These are phyloP conservation scores for Trypanosoma rangeli DNA, from an alignment of 208 protist genomes.

Conservation along the genomic window DNA sequence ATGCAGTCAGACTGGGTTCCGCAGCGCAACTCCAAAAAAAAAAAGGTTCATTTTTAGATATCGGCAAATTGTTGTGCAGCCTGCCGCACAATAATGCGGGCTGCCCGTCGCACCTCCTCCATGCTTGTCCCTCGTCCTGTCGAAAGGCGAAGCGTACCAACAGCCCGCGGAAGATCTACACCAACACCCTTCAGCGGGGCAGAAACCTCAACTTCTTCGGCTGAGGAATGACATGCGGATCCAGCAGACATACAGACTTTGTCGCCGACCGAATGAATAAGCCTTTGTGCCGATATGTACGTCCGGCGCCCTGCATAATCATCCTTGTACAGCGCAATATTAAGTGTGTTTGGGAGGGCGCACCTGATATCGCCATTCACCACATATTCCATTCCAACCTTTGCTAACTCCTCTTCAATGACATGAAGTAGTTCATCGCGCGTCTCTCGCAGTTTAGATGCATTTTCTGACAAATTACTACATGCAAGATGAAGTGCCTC, in stretches of 20 bases:
- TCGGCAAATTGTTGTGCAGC: slow-evolving; percentile 84
- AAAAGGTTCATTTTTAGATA: background rate
- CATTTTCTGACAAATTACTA: slow-evolving; percentile 33
- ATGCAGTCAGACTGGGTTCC: background rate
- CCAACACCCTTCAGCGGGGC: slow-evolving; percentile 63
- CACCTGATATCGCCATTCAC: slow-evolving; percentile 61
- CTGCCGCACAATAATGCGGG: slow-evolving; percentile 58
- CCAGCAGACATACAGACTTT: slow-evolving; percentile 85
- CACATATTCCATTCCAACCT: slow-evolving; percentile 59
- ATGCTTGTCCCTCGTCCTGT: slow-evolving; percentile 71
- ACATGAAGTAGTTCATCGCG: slow-evolving; percentile 61
- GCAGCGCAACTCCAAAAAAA: background rate
- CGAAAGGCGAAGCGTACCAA: slow-evolving; percentile 76
- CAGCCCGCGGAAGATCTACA: slow-evolving; percentile 50
- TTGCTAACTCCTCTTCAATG: slow-evolving; percentile 51
- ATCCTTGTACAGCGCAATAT: slow-evolving; percentile 70
- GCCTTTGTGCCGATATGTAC: slow-evolving; percentile 74
- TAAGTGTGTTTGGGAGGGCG: slow-evolving; percentile 86
- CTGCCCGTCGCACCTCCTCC: slow-evolving; percentile 66
- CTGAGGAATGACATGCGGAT: slow-evolving; percentile 79
- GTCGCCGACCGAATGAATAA: slow-evolving; percentile 64
- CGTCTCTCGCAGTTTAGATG: slow-evolving; percentile 48
- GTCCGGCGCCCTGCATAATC: slow-evolving; percentile 29
- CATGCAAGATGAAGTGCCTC: slow-evolving; percentile 62
- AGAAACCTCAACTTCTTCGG: slow-evolving; percentile 56